A percentile compares a stretch with the other conserved stretches of the same genome.
Evolutionary conservation across 768 basidiomycete species (phyloP).

Genomic region (Hericium erinaceus): DNA sequence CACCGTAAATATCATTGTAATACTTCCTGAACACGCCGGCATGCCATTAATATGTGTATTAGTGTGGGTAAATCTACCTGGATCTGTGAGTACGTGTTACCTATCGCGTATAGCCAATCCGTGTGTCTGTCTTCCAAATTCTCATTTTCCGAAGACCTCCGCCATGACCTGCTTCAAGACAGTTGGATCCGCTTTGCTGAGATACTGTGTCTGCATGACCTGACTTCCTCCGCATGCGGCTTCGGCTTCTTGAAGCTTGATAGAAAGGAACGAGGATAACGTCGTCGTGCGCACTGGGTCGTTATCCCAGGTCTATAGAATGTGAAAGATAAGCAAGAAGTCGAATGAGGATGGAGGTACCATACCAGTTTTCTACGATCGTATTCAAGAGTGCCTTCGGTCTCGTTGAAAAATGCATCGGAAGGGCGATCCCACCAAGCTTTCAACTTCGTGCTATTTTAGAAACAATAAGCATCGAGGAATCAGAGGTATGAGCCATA

Average conservation of each 20-base stretch:
- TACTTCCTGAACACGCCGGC: too few relatives aligned
- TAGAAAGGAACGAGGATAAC: not conserved
- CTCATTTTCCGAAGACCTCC: slow-evolving; percentile 16
- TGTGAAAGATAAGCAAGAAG: not conserved
- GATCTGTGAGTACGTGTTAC: not conserved
- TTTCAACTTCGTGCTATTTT: slow-evolving; percentile 28
- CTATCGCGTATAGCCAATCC: not conserved
- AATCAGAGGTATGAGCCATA: too few relatives aligned
- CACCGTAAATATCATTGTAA: not conserved
- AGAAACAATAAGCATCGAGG: too few relatives aligned
- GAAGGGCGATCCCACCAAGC: slow-evolving; percentile 70
- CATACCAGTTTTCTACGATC: slow-evolving; percentile 64
- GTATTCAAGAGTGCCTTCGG: slow-evolving; percentile 66
- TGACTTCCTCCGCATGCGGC: slow-evolving; percentile 46
- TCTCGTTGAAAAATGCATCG: slow-evolving; percentile 47
- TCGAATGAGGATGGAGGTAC: not conserved
- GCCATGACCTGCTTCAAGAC: slow-evolving; percentile 58
- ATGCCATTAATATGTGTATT: too few relatives aligned
- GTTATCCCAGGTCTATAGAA: not conserved
- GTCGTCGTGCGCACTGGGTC: not conserved
- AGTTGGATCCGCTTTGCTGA: slow-evolving; percentile 59
- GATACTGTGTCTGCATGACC: slow-evolving; percentile 49
- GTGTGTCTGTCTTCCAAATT: not conserved
- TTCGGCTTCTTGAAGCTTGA: slow-evolving; percentile 42
- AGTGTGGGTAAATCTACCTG: too few relatives aligned